A percentile compares a stretch with the other conserved stretches of the same genome.
phyloP scores from a whole-genome alignment of 2,329 filamentous ascomycete genomes.

The Pseudogymnoascus sp. region DNA sequence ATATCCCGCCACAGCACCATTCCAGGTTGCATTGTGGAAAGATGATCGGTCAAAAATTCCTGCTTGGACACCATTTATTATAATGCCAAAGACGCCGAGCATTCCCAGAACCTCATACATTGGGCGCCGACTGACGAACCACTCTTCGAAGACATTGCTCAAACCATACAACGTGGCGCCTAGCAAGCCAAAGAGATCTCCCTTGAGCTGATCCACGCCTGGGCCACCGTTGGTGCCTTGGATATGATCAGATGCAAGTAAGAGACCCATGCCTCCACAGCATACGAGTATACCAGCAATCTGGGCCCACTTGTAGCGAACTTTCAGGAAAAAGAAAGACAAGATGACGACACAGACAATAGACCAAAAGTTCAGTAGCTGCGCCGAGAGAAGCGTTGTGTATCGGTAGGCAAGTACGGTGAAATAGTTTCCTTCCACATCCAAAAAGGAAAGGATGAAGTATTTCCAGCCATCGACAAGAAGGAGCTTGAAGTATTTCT shows the following conservation, averaged over 20 bases:
- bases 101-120: slow-evolving; percentile 92
- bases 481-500: slow-evolving; percentile 58
- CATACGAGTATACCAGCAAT: slow-evolving; percentile 80
- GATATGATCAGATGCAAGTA: slow-evolving; percentile 82
- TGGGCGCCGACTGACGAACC: slow-evolving; percentile 77
- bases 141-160: slow-evolving; percentile 88
- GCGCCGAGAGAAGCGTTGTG: slow-evolving; percentile 85
- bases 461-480: slow-evolving; percentile 82
- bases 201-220: slow-evolving; percentile 69
- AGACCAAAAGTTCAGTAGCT: slow-evolving; percentile 98
- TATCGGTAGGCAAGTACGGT: slow-evolving; percentile 88
- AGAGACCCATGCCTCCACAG: slow-evolving; percentile 80
- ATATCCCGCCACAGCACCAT: slow-evolving; percentile 66
- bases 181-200: slow-evolving; percentile 83
- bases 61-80: slow-evolving; percentile 87
- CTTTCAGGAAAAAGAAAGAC: slow-evolving; percentile 73
- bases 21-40: slow-evolving; percentile 60
- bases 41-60: slow-evolving; percentile 80
- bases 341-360: slow-evolving; percentile 86
- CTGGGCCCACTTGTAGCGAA: slow-evolving; percentile 85
- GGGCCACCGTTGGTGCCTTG: slow-evolving; percentile 64
- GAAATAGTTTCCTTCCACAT: slow-evolving; percentile 97
- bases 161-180: slow-evolving; percentile 89
- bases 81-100: slow-evolving; percentile 76
- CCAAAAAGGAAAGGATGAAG: slow-evolving; percentile 82